Percentiles rank a stretch among this genome's conserved stretches.
phyloP scores from a whole-genome alignment of 1,139 yeast genomes.

The Geotrichum bryndzae region DNA sequence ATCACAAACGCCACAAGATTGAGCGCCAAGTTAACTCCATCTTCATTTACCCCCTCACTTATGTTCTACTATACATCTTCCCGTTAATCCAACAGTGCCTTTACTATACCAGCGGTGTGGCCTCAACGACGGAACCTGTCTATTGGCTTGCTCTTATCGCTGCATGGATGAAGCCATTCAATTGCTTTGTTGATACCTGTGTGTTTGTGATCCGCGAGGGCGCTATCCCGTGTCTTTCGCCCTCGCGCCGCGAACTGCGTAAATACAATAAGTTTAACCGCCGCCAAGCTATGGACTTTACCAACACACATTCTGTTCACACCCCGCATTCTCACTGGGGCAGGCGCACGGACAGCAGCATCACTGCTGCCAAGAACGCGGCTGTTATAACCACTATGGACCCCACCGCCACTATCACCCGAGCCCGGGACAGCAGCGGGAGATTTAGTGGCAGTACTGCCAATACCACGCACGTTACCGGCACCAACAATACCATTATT shows the following conservation, averaged over 20 bases:
- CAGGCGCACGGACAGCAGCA: neutral
- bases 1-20: slow-evolving; percentile 56
- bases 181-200: slow-evolving; percentile 68
- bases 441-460: neutral
- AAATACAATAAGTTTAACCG: neutral
- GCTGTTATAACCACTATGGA: neutral
- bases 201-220: slow-evolving; percentile 73
- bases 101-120: slow-evolving; percentile 38
- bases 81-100: slow-evolving; percentile 70
- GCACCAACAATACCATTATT: neutral
- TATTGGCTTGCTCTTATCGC: slow-evolving; percentile 63
- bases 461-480: neutral
- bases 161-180: slow-evolving; percentile 74
- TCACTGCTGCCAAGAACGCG: neutral
- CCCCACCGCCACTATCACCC: no score
- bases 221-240: neutral
- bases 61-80: slow-evolving; percentile 73
- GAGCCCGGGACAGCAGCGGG: no score
- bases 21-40: slow-evolving; percentile 74
- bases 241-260: neutral
- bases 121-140: slow-evolving; percentile 31
- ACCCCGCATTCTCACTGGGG: neutral
- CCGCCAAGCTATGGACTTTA: neutral
- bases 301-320: neutral
- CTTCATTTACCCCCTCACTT: slow-evolving; percentile 79